phyloP scores from a whole-genome alignment of 148 eudicot species.

The Amaranthus palmeri region DNA sequence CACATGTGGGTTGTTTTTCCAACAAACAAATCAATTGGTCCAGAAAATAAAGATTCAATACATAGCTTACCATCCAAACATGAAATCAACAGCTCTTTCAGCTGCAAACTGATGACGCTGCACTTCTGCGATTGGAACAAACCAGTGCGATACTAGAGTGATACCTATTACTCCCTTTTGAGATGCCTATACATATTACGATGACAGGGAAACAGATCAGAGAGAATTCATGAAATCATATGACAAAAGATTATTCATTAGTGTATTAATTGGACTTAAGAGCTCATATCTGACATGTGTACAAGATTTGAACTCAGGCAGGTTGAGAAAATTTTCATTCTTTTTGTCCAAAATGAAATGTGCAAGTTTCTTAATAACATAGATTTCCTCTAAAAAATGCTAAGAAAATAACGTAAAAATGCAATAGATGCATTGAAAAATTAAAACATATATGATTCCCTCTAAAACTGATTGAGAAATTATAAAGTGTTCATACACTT shows the following conservation, averaged over 20 bases:
- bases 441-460: neutral
- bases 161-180: conserved; percentile 33
- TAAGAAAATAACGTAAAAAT: neutral
- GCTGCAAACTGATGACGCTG: conserved; percentile 18
- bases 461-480: neutral
- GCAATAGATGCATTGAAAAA: neutral
- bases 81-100: conserved; percentile 26
- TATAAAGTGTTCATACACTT: neutral
- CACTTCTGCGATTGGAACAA: conserved; percentile 18
- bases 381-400: no score
- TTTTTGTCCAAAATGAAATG: no score
- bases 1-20: no score
- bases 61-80: conserved; percentile 27
- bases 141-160: conserved; percentile 24
- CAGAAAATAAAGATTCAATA: neutral
- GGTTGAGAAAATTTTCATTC: no score
- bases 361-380: no score
- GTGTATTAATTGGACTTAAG: no score
- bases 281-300: no score
- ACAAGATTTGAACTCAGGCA: no score
- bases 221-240: neutral
- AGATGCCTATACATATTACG: conserved; percentile 7
- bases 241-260: neutral
- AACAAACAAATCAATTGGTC: neutral
- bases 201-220: neutral